Conservation (phyloP, 2,329 filamentous ascomycete species). For the Beauveria medogensis region DNA sequence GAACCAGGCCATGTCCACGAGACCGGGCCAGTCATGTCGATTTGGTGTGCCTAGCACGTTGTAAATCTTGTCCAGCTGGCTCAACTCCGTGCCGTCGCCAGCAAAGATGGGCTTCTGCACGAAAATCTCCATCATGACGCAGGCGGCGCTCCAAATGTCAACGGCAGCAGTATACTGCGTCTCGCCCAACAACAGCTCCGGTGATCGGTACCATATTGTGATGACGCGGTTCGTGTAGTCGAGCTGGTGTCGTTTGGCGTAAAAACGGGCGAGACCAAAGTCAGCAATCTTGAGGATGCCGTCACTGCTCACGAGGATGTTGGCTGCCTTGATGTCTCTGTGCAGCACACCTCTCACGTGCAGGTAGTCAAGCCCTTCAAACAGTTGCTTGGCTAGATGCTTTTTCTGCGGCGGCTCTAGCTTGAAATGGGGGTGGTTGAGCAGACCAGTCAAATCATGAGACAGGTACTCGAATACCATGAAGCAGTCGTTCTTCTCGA, state of each 20-base stretch:
- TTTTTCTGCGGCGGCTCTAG: conserved; percentile 84
- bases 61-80: conserved; percentile 95
- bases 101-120: conserved; percentile 90
- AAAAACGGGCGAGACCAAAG: conserved; percentile 93
- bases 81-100: conserved; percentile 91
- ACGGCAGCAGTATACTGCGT: conserved; percentile 85
- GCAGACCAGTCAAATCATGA: conserved; percentile 86
- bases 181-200: conserved; percentile 83
- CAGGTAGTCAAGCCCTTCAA: conserved; percentile 88
- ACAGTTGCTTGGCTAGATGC: conserved; percentile 84
- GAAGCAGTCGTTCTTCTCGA: conserved; percentile 96
- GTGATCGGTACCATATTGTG: conserved; percentile 95
- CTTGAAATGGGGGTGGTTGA: conserved; percentile 89
- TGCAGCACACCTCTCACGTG: conserved; percentile 91
- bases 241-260: conserved; percentile 80
- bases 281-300: conserved; percentile 89
- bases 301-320: conserved; percentile 86
- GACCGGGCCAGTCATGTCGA: conserved; percentile 73
- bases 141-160: conserved; percentile 95
- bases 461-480: conserved; percentile 99
- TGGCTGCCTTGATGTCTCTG: conserved; percentile 96
- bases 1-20: conserved; percentile 96
- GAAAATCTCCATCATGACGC: conserved; percentile 95
- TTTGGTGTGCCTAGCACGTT: conserved; percentile 83
- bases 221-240: conserved; percentile 99